Conservation (phyloP, 2,329 filamentous ascomycete species). For the Sporothrix inflata region DNA sequence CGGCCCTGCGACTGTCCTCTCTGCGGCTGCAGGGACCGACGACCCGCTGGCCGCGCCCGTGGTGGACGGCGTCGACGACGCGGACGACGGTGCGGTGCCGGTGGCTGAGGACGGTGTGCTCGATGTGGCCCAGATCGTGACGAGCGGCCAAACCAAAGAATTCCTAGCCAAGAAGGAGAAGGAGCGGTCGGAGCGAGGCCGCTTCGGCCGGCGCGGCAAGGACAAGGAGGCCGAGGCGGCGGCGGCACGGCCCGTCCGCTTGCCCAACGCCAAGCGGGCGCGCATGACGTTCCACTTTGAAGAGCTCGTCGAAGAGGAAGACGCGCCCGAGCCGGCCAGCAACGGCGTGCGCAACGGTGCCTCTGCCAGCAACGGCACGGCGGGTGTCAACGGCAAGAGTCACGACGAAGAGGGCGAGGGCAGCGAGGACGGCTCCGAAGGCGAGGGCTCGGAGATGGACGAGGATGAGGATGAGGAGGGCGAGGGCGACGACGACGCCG, state of each 20-base stretch:
- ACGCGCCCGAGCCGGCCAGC: constrained; percentile 35
- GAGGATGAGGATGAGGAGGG: constrained; percentile 33
- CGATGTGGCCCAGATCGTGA: constrained; percentile 83
- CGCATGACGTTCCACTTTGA: constrained; percentile 75
- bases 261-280: constrained; percentile 74
- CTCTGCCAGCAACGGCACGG: constrained; percentile 24
- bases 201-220: constrained; percentile 63
- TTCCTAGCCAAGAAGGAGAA: constrained; percentile 82
- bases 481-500: constrained; percentile 25
- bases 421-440: constrained; percentile 32
- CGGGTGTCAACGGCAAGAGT: constrained; percentile 25
- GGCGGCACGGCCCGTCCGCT: constrained; percentile 58
- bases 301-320: constrained; percentile 60
- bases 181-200: constrained; percentile 70
- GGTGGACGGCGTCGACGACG: constrained; percentile 38
- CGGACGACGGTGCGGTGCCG: constrained; percentile 46
- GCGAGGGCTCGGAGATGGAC: constrained; percentile 31
- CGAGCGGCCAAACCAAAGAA: constrained; percentile 78
- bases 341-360: constrained; percentile 1
- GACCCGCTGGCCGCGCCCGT: constrained; percentile 28
- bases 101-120: constrained; percentile 68
- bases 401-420: constrained; percentile 29
- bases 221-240: constrained; percentile 59
- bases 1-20: constrained; percentile 37
- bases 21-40: constrained; percentile 38